Conservation (phyloP, 176 grass and related monocot species). For the Carex kokanica region DNA sequence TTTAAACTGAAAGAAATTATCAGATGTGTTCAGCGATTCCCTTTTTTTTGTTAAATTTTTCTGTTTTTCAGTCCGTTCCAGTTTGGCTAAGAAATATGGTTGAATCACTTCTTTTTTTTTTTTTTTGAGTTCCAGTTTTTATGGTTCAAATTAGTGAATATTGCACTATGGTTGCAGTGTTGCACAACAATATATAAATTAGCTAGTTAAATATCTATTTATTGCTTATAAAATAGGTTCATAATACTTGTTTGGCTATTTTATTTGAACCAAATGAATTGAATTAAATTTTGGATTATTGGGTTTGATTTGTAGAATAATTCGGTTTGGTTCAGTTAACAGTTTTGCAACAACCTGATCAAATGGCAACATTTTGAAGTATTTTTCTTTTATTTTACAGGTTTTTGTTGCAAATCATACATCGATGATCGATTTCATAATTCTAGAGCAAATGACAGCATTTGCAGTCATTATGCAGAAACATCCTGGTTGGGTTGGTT, state of each 20-base stretch:
- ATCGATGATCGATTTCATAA: constrained; percentile 99
- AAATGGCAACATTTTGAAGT: neutral
- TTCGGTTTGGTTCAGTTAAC: neutral
- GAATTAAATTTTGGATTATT: neutral
- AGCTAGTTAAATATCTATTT: neutral
- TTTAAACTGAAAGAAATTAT: neutral
- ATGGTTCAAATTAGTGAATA: neutral
- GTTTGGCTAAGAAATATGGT: neutral
- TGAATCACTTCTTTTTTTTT: neutral
- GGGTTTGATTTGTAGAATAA: constrained; percentile 10
- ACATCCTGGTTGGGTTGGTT: constrained; percentile 99
- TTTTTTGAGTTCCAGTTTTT: neutral
- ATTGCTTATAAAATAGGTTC: neutral
- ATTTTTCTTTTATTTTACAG: constrained; percentile 36
- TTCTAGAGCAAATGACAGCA: constrained; percentile 98
- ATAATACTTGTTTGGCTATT: neutral
- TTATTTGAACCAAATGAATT: neutral
- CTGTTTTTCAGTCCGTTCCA: neutral
- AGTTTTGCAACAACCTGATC: neutral
- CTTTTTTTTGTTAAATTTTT: neutral
- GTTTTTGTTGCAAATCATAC: constrained; percentile 99
- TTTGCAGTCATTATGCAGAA: constrained; percentile 99
- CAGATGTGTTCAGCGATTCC: neutral
- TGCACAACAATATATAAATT: neutral
- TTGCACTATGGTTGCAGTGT: neutral